A percentile compares a stretch with the other conserved stretches of the same genome.
These are phyloP conservation scores for Colletotrichum lupini DNA, from an alignment of 2,329 filamentous ascomycete genomes.

Conservation along the genomic window DNA sequence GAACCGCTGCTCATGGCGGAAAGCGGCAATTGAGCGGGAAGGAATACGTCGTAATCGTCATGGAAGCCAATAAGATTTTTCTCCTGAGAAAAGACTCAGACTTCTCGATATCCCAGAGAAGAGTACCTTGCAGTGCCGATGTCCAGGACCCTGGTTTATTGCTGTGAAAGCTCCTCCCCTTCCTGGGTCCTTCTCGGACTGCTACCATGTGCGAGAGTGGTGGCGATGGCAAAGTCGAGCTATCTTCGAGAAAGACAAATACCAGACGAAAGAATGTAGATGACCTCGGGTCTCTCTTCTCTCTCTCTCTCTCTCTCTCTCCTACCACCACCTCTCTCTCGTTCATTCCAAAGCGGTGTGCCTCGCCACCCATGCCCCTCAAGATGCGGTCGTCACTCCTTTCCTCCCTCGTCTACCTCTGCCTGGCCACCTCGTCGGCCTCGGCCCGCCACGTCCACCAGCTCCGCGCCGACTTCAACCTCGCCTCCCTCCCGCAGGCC, in stretches of 20 bases:
- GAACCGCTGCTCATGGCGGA: not conserved
- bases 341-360: not conserved
- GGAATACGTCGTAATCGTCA: not conserved
- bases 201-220: not conserved
- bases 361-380: not conserved
- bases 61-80: not conserved
- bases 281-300: not conserved
- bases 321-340: not conserved
- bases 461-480: slow-evolving; percentile 16
- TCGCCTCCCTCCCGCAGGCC: slow-evolving; percentile 8
- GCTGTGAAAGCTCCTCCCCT: not conserved
- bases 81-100: not conserved
- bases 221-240: not conserved
- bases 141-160: not conserved
- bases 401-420: slow-evolving; percentile 1
- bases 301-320: not conserved
- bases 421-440: not conserved
- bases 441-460: slow-evolving; percentile 21
- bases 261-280: not conserved
- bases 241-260: not conserved
- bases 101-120: not conserved
- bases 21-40: slow-evolving; percentile 20
- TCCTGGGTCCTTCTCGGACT: not conserved
- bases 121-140: not conserved
- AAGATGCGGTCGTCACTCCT: slow-evolving; percentile 25